Base-by-base conservation (phyloP, 2,329 filamentous ascomycete species). In the Aspergillus hiratsukae region DNA sequence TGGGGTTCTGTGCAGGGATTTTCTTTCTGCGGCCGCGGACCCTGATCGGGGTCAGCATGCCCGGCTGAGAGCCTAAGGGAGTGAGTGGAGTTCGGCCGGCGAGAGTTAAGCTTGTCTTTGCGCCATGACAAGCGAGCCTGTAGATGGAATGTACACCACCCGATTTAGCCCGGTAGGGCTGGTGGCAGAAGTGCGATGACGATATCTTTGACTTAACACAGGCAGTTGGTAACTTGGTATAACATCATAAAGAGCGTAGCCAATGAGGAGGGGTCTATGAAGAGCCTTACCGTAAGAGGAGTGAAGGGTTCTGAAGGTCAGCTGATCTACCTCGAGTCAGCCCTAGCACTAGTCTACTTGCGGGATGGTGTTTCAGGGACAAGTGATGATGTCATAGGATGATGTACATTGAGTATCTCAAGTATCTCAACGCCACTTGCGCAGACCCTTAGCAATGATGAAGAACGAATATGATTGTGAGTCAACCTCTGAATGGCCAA, bases 11-110 rank as follows among this genome's bases (percentile, higher is more conserved):
- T 27, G 49, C 40, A 28, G 49, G 57, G 27, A 37, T 53, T 55
- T 48, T 56, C 55, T 61, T 69, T 50, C 65, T 65, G 55, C 68
- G 62, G 55, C 66, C 69, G 50, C 71, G 69, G 21, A 72, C 61
- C 51, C 57, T 61, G 55, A 73, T 67, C 8, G 70, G 70, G 19
- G 69, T 73, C 49, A 68, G 61, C 55, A 61, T 60, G 56, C 49
- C 59, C 48, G 55, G 53, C 37, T 25, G 29, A 27, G 31, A n/a
- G n/a, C n/a, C n/a, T n/a, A n/a, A n/a, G 35, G 49, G 28, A 35
- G 29, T 23, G 19, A 19, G 23, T 51, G 23, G 48, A 25, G 40
- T 50, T 23, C 14, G 21, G 27, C 43, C 23, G 43, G 10, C 23
- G 14, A 23, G 19, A 14, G 23, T 46, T 46, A 46, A 46, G 43